Conservation (phyloP, 2,329 filamentous ascomycete species). For the Phaeosphaeriaceae sp. region DNA sequence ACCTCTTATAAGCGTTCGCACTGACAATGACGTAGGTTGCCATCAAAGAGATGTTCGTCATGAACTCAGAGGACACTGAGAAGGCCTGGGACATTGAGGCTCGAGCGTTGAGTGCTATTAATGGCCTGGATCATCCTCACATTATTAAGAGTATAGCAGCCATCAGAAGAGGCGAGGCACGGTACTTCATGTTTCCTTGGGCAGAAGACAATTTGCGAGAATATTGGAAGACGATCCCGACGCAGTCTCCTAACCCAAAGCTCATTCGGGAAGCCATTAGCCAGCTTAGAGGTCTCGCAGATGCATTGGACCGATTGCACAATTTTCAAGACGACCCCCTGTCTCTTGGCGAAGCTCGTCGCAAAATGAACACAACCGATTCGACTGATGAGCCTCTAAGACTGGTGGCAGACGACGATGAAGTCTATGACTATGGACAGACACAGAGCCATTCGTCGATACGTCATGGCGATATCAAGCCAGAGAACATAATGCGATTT, state of each 20-base stretch:
- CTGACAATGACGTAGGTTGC: constrained; percentile 11
- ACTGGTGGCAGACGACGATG: background rate
- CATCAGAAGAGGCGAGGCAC: constrained; percentile 15
- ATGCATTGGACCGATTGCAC: constrained; percentile 19
- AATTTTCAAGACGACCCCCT: constrained; percentile 5
- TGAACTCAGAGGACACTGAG: constrained; percentile 3
- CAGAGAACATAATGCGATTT: constrained; percentile 32
- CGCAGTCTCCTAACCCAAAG: background rate
- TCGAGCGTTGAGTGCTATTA: constrained; percentile 11
- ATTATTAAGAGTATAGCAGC: constrained; percentile 21
- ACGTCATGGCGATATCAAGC: constrained; percentile 32
- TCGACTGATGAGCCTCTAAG: background rate
- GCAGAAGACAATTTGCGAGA: constrained; percentile 18
- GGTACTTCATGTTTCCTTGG: constrained; percentile 32
- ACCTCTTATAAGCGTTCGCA: too few species aligned
- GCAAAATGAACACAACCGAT: background rate
- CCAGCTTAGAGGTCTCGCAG: constrained; percentile 21
- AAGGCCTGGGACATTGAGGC: constrained; percentile 20
- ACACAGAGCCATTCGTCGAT: constrained; percentile 3
- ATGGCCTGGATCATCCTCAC: constrained; percentile 18
- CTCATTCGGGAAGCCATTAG: constrained; percentile 7
- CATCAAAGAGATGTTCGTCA: constrained; percentile 13
- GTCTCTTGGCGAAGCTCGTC: background rate
- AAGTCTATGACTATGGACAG: background rate
- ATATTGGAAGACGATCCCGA: constrained; percentile 13